These are phyloP conservation scores for Monosporascus sp. DNA, from an alignment of 2,329 filamentous ascomycete genomes.

Conservation along the genomic window DNA sequence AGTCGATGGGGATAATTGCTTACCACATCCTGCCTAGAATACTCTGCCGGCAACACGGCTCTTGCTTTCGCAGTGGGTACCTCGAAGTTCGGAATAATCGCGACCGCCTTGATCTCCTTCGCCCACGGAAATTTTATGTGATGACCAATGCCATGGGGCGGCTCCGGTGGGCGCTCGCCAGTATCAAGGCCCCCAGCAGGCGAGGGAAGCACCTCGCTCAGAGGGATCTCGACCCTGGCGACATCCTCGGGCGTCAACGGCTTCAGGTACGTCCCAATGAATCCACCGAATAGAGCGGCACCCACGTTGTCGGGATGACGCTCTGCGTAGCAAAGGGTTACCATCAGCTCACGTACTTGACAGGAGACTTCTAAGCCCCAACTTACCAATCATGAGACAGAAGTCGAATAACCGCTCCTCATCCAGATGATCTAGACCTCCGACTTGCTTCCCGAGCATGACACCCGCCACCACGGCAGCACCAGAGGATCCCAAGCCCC, in stretches of 20 bases:
- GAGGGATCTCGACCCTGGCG: conserved; percentile 85
- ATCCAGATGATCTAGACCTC: conserved; percentile 66
- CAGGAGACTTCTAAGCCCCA: background rate
- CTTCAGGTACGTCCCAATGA: conserved; percentile 94
- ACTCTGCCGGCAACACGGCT: conserved; percentile 74
- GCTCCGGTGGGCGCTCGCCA: conserved; percentile 77
- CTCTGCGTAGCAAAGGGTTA: conserved; percentile 42
- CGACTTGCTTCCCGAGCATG: conserved; percentile 85
- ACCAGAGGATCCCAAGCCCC: conserved; percentile 90
- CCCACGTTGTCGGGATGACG: conserved; percentile 93
- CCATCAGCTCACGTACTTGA: background rate
- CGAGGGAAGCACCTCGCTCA: conserved; percentile 86
- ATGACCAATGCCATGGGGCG: conserved; percentile 89
- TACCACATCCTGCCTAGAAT: conserved; percentile 79
- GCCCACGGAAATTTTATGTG: conserved; percentile 96
- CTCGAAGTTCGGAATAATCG: conserved; percentile 93
- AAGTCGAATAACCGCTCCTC: conserved; percentile 88
- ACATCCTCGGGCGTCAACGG: conserved; percentile 86
- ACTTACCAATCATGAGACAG: conserved; percentile 86
- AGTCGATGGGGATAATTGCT: conserved; percentile 20
- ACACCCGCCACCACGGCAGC: conserved; percentile 94
- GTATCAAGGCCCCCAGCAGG: conserved; percentile 91
- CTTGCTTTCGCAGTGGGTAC: conserved; percentile 91
- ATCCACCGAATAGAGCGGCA: conserved; percentile 90
- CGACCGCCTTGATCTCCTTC: conserved; percentile 91